Percentiles rank a stretch among this genome's conserved stretches.
Evolutionary conservation across 495 filamentous ascomycete species (phyloP).

Genomic region (Podospora tetraspora): DNA sequence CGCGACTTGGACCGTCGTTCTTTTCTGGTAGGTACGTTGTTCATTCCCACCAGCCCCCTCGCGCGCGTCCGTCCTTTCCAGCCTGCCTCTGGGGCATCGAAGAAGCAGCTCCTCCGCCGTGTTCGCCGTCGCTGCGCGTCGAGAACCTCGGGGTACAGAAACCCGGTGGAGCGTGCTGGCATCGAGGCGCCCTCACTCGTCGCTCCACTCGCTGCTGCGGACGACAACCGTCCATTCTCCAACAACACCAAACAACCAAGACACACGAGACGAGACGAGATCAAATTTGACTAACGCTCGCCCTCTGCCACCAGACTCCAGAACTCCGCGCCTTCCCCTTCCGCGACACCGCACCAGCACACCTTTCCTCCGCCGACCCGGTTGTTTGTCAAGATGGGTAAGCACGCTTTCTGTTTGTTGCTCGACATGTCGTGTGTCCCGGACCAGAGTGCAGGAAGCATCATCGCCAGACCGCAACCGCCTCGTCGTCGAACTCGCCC

Average conservation of each 20-base stretch:
- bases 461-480: constrained; percentile 20
- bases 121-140: not conserved
- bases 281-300: constrained; percentile 22
- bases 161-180: not conserved
- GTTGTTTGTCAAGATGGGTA: constrained; percentile 43
- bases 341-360: constrained; percentile 2
- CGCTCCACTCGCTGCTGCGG: not conserved
- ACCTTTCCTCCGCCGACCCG: constrained; percentile 11
- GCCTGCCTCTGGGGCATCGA: constrained; percentile 3
- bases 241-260: not conserved
- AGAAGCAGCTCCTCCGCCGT: not conserved
- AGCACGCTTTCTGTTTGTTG: constrained; percentile 34
- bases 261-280: not conserved
- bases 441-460: constrained; percentile 25
- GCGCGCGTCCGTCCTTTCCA: constrained; percentile 2
- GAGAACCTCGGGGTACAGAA: not conserved
- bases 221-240: constrained; percentile 5
- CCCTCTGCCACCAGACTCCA: constrained; percentile 21
- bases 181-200: not conserved
- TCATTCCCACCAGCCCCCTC: constrained; percentile 13
- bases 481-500: constrained; percentile 13
- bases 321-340: constrained; percentile 30
- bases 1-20: constrained; percentile 24
- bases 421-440: constrained; percentile 22
- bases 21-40: constrained; percentile 25